Evolutionary conservation across 352 stramenopile genomes (phyloP), one percentile per base, ranked within the genome.

Genomic region (Phytopythium vexans): DNA sequence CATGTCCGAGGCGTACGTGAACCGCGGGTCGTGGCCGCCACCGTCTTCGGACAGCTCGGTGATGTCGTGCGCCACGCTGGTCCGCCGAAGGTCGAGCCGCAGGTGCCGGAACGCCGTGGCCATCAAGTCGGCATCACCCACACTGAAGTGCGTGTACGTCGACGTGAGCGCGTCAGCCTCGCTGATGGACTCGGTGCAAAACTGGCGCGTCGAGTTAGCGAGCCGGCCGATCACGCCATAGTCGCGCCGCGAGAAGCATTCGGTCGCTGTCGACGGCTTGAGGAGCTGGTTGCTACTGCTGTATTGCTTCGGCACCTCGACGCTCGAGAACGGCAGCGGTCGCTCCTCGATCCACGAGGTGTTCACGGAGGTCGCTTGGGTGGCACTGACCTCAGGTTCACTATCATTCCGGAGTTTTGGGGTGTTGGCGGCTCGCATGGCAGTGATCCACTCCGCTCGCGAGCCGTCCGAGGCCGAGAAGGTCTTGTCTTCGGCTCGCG

Each of bases 1-100:
- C 2, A 74, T 21, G 32, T 35, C 40, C 4, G 52, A 48, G 6
- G 66, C 66, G 39, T 67, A 77, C 6, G 49, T 60, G 37, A 77
- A 66, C 31, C 61, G 44, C 14, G 68, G 68, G 36, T 77, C 65
- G 38, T 77, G 65, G 0, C 49, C 41, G 34, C 58, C 58, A 7
- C 64, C 68, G 31, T 74, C 65, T n/a, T 68, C 35, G 2, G 64
- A 60, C 39, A 67, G 55, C 8, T 52, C 64, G 4, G 43, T 41
- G 11, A 74, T 77, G 2, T 66, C 44, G 7, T 62, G 47, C 3
- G 60, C 49, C 3, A 73, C 37, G 40, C 63, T 6, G 1, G 64
- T 47, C 0, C 42, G 45, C 36, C 56, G 49, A 6, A 67, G 12
- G 43, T 70, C 64, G 46, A 73, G 37, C 9, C n/a, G 15, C 15